Percentiles rank a stretch among this genome's conserved stretches.
Conservation (phyloP, 192 early-diverging fungal genomes). For the Chytriomyces sp. region DNA sequence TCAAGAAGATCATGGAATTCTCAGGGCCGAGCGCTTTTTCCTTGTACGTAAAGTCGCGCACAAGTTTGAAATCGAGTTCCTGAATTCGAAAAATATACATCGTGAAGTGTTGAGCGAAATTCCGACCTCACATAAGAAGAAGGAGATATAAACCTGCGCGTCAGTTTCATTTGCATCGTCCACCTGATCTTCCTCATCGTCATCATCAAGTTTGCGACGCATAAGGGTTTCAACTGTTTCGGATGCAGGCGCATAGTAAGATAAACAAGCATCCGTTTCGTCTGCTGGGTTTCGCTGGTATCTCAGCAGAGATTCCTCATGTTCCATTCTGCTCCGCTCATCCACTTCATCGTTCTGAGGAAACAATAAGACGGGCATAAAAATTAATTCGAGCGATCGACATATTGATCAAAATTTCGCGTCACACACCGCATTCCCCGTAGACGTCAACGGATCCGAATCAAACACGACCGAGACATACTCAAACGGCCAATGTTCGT, state of each 20-base stretch:
- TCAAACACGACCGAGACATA: constrained; percentile 40
- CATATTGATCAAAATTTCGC: no score
- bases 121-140: no score
- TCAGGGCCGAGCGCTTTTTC: not conserved
- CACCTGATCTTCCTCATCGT: constrained; percentile 38
- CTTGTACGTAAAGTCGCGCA: constrained; percentile 33
- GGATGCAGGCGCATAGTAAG: not conserved
- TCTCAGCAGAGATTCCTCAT: constrained; percentile 14
- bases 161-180: not conserved
- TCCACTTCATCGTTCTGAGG: not conserved
- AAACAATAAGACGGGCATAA: not conserved
- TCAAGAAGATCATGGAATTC: constrained; percentile 15
- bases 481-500: constrained; percentile 33
- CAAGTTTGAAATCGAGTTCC: constrained; percentile 8
- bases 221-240: not conserved
- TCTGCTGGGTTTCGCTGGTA: not conserved
- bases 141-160: not conserved
- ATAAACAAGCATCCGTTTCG: not conserved
- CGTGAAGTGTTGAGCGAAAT: not conserved
- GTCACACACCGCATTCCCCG: not conserved
- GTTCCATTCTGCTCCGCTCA: not conserved
- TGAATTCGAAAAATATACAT: not conserved
- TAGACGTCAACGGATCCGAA: constrained; percentile 34
- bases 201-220: constrained; percentile 11
- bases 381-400: not conserved